A percentile compares a stretch with the other conserved stretches of the same genome.
These are phyloP conservation scores for Pseudogymnoascus sp. DNA, from an alignment of 2,329 filamentous ascomycete genomes.

Conservation along the genomic window DNA sequence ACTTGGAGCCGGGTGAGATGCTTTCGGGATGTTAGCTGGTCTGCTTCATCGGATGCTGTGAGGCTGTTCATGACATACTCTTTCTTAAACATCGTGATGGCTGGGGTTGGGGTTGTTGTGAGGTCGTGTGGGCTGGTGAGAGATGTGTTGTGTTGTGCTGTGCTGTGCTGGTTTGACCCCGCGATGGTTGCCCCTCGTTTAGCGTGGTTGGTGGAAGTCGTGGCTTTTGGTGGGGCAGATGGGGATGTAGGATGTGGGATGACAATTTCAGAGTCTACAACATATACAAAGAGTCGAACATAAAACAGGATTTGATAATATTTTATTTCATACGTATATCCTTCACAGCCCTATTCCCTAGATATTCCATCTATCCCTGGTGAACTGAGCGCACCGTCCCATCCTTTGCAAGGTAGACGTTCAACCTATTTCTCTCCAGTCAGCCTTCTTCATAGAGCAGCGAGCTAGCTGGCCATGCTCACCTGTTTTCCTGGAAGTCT, in stretches of 20 bases:
- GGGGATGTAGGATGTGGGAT: not conserved
- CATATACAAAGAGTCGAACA: not conserved
- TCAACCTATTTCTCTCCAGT: not conserved
- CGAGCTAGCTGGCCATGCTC: not conserved
- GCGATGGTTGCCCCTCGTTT: slow-evolving; percentile 7
- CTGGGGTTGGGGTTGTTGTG: not conserved
- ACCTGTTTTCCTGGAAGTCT: not conserved
- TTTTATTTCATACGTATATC: not conserved
- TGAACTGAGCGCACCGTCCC: not conserved
- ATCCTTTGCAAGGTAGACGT: not conserved
- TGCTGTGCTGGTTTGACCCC: not conserved
- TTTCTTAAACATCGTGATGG: slow-evolving; percentile 78
- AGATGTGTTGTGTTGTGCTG: slow-evolving; percentile 21
- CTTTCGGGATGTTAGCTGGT: slow-evolving; percentile 37
- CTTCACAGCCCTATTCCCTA: not conserved
- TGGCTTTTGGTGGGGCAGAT: slow-evolving; percentile 4
- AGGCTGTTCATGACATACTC: slow-evolving; percentile 47
- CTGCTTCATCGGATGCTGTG: slow-evolving; percentile 8
- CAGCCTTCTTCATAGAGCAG: not conserved
- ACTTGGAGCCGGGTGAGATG: slow-evolving; percentile 71
- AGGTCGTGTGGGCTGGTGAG: not conserved
- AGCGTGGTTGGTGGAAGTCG: slow-evolving; percentile 5
- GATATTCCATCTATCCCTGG: not conserved
- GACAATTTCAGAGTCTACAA: not conserved
- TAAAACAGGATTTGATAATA: not conserved